A percentile compares a stretch with the other conserved stretches of the same genome.
Conservation (phyloP, 2,329 filamentous ascomycete genomes). For the Stenocarpella maydis region DNA sequence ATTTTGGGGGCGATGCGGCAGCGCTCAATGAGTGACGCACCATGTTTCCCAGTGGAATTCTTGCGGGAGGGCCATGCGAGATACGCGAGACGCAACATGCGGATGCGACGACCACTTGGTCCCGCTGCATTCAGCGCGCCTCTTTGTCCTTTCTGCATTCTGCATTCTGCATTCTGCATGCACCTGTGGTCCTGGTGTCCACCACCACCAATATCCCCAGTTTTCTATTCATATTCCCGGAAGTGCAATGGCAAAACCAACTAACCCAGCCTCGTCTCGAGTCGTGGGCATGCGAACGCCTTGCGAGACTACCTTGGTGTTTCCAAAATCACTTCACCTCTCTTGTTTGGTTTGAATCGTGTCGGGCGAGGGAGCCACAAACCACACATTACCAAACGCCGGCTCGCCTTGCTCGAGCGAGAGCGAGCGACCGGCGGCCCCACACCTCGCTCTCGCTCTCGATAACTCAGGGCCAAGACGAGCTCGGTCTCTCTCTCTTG, state of each 20-base stretch:
- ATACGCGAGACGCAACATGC: conserved; percentile 3
- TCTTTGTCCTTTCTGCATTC: background rate
- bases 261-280: background rate
- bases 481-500: conserved; percentile 16
- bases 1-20: background rate
- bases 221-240: background rate
- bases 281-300: background rate
- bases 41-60: background rate
- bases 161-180: background rate
- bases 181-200: background rate
- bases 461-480: conserved; percentile 7
- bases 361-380: background rate
- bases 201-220: background rate
- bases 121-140: background rate
- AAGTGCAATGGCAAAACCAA: background rate
- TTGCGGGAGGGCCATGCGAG: background rate
- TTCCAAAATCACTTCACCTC: background rate
- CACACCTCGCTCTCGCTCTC: conserved; percentile 26
- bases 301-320: background rate
- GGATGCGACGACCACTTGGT: conserved; percentile 2
- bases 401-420: conserved; percentile 5
- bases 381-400: conserved; percentile 10
- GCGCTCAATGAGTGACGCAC: background rate
- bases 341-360: conserved; percentile 5
- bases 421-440: background rate